Percentiles rank a stretch among this genome's conserved stretches.
phyloP scores from a whole-genome alignment of 1,284 basidiomycete genomes.

The Irpex rosettiformis region DNA sequence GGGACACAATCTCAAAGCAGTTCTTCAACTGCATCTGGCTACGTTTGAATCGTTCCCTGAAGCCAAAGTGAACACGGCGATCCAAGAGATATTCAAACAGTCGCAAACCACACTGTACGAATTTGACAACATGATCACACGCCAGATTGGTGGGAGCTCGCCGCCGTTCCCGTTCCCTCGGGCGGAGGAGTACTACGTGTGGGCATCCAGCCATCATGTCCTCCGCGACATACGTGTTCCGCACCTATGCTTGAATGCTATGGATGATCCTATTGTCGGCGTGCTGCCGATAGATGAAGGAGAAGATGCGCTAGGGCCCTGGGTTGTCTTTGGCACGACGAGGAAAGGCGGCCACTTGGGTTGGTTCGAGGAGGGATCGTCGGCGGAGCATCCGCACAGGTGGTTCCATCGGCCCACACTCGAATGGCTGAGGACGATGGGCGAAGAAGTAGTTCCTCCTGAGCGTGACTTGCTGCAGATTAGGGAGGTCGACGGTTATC shows the following conservation, averaged over 20 bases:
- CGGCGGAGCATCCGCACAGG: constrained; percentile 44
- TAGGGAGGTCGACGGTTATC: constrained; percentile 52
- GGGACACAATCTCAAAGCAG: constrained; percentile 71
- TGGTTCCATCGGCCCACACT: constrained; percentile 75
- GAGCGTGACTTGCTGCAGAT: constrained; percentile 30
- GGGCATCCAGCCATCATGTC: constrained; percentile 56
- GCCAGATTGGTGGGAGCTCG: constrained; percentile 73
- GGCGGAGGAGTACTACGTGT: constrained; percentile 81
- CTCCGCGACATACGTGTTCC: constrained; percentile 62
- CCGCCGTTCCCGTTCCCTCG: constrained; percentile 79
- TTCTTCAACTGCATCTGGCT: constrained; percentile 63
- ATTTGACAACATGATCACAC: constrained; percentile 70
- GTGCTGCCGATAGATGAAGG: constrained; percentile 58
- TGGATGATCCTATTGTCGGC: constrained; percentile 87
- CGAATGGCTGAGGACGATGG: constrained; percentile 68
- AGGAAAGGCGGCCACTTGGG: constrained; percentile 89
- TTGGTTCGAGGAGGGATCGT: constrained; percentile 75
- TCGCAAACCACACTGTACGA: constrained; percentile 48
- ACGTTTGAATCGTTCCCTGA: constrained; percentile 48
- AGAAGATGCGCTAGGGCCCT: constrained; percentile 42
- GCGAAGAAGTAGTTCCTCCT: constrained; percentile 46
- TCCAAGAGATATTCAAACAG: constrained; percentile 41
- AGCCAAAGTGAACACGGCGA: constrained; percentile 46
- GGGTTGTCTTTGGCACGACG: constrained; percentile 75
- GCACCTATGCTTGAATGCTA: constrained; percentile 82